These are phyloP conservation scores for Eucalyptus globulus DNA, from an alignment of 345 rosid genomes.

Conservation along the genomic window DNA sequence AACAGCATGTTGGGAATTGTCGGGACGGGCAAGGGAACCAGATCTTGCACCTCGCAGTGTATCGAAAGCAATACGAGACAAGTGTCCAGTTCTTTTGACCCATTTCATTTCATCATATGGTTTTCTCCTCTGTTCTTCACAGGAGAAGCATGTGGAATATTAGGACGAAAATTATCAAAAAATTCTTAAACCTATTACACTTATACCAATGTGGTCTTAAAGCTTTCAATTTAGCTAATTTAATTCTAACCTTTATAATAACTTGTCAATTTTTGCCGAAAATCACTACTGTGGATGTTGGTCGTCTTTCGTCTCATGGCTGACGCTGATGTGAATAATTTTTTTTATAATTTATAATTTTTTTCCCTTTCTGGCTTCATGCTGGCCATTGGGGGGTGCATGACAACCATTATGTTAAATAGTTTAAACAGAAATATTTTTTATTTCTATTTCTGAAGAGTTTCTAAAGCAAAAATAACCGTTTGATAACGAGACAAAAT, in stretches of 20 bases:
- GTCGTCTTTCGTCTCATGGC: rapidly evolving
- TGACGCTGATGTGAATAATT: rapidly evolving
- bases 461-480: no score
- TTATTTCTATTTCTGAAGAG: no score
- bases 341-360: no score
- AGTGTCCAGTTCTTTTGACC: not conserved
- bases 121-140: not conserved
- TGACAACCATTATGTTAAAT: no score
- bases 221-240: no score
- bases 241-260: no score
- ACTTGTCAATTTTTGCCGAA: rapidly evolving
- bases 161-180: not conserved
- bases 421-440: no score
- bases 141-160: not conserved
- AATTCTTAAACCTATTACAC: no score
- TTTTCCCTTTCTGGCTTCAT: no score
- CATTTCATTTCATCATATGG: not conserved
- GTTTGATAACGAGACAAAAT: no score
- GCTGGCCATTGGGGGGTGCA: no score
- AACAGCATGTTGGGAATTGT: slow-evolving; percentile 5
- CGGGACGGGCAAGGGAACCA: slow-evolving; percentile 12
- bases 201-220: no score
- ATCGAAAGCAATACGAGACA: slow-evolving; percentile 20
- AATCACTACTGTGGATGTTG: rapidly evolving
- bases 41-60: slow-evolving; percentile 13